A percentile compares a stretch with the other conserved stretches of the same genome.
These are phyloP conservation scores for Chlamydomonas applanata DNA, from an alignment of 139 green algal genomes.

Conservation along the genomic window DNA sequence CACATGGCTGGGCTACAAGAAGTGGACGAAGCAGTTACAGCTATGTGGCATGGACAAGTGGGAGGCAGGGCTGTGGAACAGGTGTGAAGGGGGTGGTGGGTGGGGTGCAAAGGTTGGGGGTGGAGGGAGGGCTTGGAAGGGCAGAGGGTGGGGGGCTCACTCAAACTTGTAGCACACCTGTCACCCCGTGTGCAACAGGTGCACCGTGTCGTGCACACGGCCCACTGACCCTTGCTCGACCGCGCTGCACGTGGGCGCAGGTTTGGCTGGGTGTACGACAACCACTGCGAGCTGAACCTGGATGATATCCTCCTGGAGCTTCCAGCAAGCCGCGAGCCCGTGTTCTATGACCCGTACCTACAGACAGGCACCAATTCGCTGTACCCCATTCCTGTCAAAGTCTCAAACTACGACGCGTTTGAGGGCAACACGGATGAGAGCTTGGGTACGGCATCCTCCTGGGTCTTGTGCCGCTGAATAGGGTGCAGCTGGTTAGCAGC, in stretches of 20 bases:
- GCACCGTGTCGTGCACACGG: too few relatives aligned
- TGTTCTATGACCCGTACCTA: slow-evolving; percentile 40
- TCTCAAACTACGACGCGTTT: slow-evolving; percentile 35
- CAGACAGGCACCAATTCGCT: slow-evolving; percentile 23
- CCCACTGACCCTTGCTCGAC: too few relatives aligned
- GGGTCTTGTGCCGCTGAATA: not conserved
- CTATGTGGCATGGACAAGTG: slow-evolving; percentile 36
- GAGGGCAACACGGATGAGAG: not conserved
- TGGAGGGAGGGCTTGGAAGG: not conserved
- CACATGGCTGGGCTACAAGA: slow-evolving; percentile 56
- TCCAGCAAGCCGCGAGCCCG: slow-evolving; percentile 8
- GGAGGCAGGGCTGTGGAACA: slow-evolving; percentile 41
- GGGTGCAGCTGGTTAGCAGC: too few relatives aligned
- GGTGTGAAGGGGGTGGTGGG: slow-evolving; percentile 25
- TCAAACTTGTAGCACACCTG: slow-evolving; percentile 1
- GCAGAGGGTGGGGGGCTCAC: not conserved
- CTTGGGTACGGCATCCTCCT: not conserved
- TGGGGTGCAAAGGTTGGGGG: too few relatives aligned
- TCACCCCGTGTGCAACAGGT: too few relatives aligned
- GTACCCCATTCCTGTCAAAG: slow-evolving; percentile 53
- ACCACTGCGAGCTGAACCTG: slow-evolving; percentile 40
- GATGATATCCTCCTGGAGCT: slow-evolving; percentile 21
- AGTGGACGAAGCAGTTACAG: slow-evolving; percentile 54
- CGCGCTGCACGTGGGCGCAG: slow-evolving; percentile 22
- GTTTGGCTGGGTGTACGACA: slow-evolving; percentile 49